Evolutionary conservation across 352 stramenopile species (phyloP).

Genomic region (Globisporangium takayamanum): DNA sequence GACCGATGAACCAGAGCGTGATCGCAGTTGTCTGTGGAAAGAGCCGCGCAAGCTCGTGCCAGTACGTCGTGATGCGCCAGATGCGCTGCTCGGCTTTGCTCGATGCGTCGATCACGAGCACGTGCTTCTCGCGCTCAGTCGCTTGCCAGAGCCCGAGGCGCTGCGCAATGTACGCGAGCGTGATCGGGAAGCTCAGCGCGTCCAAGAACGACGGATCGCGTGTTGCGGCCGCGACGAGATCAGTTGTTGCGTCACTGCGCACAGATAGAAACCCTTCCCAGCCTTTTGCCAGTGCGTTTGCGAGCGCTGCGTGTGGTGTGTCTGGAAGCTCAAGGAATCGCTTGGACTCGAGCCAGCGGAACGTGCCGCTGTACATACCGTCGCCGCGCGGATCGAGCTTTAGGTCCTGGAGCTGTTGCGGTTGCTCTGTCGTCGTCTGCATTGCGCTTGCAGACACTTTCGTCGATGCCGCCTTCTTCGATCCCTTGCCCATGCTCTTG

Average conservation of each 20-base stretch:
- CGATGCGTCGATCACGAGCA: conserved; percentile 57
- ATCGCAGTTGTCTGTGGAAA: conserved; percentile 25
- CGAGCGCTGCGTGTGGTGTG: not conserved
- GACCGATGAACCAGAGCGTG: conserved; percentile 57
- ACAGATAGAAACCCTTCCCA: conserved; percentile 53
- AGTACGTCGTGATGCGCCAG: conserved; percentile 63
- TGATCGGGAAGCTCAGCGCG: conserved; percentile 67
- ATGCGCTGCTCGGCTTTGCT: conserved; percentile 69
- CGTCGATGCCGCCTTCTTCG: not conserved
- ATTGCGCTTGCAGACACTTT: not conserved
- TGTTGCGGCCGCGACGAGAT: conserved; percentile 33
- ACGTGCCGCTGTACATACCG: conserved; percentile 76
- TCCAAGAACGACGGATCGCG: conserved; percentile 67
- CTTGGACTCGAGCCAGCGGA: conserved; percentile 70
- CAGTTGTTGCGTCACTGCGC: conserved; percentile 12
- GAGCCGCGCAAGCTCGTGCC: conserved; percentile 40
- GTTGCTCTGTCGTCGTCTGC: not conserved
- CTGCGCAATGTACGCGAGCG: conserved; percentile 37
- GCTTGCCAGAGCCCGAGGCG: conserved; percentile 23
- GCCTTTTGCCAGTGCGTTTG: conserved; percentile 9
- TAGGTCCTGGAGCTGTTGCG: conserved; percentile 19
- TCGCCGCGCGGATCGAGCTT: conserved; percentile 60
- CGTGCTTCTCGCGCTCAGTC: conserved; percentile 11
- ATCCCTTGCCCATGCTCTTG: not conserved
- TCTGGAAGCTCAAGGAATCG: conserved; percentile 34